Percentiles rank a stretch among this genome's conserved stretches.
Conservation (phyloP, 23 red algal species). For the Gracilariopsis chorda region DNA sequence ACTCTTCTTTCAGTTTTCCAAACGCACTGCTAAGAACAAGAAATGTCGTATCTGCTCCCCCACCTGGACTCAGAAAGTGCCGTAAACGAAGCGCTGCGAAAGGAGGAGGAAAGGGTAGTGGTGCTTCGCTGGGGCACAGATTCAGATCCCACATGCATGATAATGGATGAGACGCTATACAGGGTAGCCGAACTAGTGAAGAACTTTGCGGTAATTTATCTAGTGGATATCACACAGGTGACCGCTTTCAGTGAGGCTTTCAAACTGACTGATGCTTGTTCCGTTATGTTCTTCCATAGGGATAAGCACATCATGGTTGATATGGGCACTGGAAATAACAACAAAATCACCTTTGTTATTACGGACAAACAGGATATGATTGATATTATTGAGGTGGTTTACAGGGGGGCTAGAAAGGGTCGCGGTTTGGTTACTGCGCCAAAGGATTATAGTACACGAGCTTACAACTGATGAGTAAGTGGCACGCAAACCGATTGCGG, state of each 20-base stretch:
- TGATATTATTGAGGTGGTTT: conserved; percentile 94
- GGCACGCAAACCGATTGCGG: too few relatives aligned
- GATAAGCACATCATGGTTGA: conserved; percentile 99
- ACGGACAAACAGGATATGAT: conserved; percentile 81
- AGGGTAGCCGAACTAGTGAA: conserved; percentile 87
- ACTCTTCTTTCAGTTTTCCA: background rate
- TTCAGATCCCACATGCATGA: conserved; percentile 92
- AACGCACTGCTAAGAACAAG: background rate
- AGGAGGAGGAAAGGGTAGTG: conserved; percentile 79
- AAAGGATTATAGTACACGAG: conserved; percentile 87
- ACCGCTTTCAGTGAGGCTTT: conserved; percentile 79
- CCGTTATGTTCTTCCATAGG: conserved; percentile 95
- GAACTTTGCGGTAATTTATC: conserved; percentile 95
- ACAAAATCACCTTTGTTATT: conserved; percentile 93
- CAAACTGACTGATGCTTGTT: conserved; percentile 78
- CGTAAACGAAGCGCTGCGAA: conserved; percentile 74
- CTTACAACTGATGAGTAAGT: conserved; percentile 65
- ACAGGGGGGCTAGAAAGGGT: conserved; percentile 80
- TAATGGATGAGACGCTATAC: conserved; percentile 95
- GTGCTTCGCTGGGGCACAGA: conserved; percentile 88
- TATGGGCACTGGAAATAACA: conserved; percentile 92
- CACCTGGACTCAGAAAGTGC: conserved; percentile 71
- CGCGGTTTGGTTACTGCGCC: conserved; percentile 77
- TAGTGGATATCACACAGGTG: conserved; percentile 80
- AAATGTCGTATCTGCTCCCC: conserved; percentile 71